These are phyloP conservation scores for Aspergillus neotritici DNA, from an alignment of 2,329 filamentous ascomycete species.

Conservation along the genomic window DNA sequence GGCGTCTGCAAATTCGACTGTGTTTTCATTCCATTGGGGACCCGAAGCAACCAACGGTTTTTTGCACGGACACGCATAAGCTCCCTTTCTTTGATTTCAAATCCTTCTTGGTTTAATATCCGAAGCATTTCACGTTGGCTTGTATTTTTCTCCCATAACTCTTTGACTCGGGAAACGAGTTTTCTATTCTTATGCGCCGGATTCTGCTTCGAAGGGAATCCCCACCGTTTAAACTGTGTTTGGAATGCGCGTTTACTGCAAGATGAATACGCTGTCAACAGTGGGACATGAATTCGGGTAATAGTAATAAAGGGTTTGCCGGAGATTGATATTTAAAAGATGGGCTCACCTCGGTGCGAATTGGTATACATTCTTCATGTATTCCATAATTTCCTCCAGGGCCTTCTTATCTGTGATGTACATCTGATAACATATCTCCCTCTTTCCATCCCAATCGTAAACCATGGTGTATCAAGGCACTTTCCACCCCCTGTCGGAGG, in stretches of 20 bases:
- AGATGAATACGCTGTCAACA: background rate
- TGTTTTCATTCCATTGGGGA: constrained; percentile 53
- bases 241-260: constrained; percentile 67
- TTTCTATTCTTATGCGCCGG: constrained; percentile 63
- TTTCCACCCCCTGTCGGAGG: constrained; percentile 23
- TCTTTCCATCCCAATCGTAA: constrained; percentile 64
- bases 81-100: constrained; percentile 64
- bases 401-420: constrained; percentile 72
- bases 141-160: constrained; percentile 72
- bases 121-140: constrained; percentile 68
- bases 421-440: constrained; percentile 61
- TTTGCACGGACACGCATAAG: constrained; percentile 63
- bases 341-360: constrained; percentile 63
- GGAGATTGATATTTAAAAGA: background rate
- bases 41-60: constrained; percentile 62
- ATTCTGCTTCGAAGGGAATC: constrained; percentile 69
- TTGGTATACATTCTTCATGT: constrained; percentile 58
- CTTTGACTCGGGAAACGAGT: constrained; percentile 63
- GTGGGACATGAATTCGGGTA: background rate
- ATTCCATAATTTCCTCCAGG: constrained; percentile 68
- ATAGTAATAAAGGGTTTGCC: background rate
- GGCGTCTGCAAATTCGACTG: constrained; percentile 27
- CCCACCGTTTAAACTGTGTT: constrained; percentile 71
- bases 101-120: constrained; percentile 65
- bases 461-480: constrained; percentile 33